Base-by-base conservation (phyloP, 495 filamentous ascomycete species). In the Neurospora hispaniola region DNA sequence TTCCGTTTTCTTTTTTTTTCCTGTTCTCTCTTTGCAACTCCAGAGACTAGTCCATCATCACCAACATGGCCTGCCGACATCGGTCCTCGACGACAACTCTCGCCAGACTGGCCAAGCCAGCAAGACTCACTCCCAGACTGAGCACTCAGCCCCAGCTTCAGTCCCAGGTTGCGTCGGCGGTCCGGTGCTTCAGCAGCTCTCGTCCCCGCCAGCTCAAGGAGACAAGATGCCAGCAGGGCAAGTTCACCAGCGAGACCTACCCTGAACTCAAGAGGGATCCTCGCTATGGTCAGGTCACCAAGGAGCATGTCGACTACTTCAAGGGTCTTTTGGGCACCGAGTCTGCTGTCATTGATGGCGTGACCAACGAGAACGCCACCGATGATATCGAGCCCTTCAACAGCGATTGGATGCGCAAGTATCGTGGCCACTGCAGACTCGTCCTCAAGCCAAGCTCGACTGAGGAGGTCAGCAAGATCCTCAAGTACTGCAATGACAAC, bases 391-490 rank as follows among this genome's bases (percentile, higher is more conserved):
- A 95, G 78, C 88, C 94, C 18, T 98, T 93, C 88, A 99, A 99
- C 84, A 89, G 88, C 76, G 96, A 99, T 84, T 99, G 96, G 96
- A 98, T 98, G 96, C 89, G 92, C 80, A 99, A 99, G 81, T 99
- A 98, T 84, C 90, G 93, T 44, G 96, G 96, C 44, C 94, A 97
- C 79, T 89, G 92, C 70, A 88, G 89, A 72, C 84, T 99, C 10
- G 93, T 98, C 10, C 84, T 99, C 68, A 97, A 95, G 82, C 96
- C 96, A 10, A 84, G 85, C 42, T 89, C 87, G 12, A 93, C 93
- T 3, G 88, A 93, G 73, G 91, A 99, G 81, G 90, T 97, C 78
- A 94, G 92, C 86, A 85, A 92, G 81, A 90, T 98, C 48, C 80
- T 99, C 75, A 89, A 90, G 80, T 96, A 98, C 87, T 98, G 96